These are phyloP conservation scores for sweet orange (Citrus sinensis) DNA, from an alignment of 345 rosid species.

Conservation along the genomic window DVS_A1.0 CM039161.1:9972501-9973000, in stretches of 20 bases:
- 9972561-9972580: too few relatives aligned
- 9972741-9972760: slow-evolving; percentile 21
- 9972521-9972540: too few relatives aligned
- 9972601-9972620: too few relatives aligned
- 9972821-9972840: background rate
- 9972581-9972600: too few relatives aligned
- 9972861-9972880: background rate
- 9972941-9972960: background rate
- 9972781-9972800: background rate
- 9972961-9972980: slow-evolving; percentile 1
- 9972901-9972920: background rate
- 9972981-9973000: background rate
- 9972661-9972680: background rate
- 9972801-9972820: background rate
- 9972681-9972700: background rate
- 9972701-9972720: background rate
- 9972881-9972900: background rate
- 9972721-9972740: background rate
- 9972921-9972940: background rate
- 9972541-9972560: too few relatives aligned
- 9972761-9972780: background rate
- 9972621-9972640: background rate
- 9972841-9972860: background rate
- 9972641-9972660: too few relatives aligned
- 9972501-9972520: too few relatives aligned